These are phyloP conservation scores for Pseudopediastrum boryanum DNA, from an alignment of 139 green algal species.

Conservation along the genomic window DNA sequence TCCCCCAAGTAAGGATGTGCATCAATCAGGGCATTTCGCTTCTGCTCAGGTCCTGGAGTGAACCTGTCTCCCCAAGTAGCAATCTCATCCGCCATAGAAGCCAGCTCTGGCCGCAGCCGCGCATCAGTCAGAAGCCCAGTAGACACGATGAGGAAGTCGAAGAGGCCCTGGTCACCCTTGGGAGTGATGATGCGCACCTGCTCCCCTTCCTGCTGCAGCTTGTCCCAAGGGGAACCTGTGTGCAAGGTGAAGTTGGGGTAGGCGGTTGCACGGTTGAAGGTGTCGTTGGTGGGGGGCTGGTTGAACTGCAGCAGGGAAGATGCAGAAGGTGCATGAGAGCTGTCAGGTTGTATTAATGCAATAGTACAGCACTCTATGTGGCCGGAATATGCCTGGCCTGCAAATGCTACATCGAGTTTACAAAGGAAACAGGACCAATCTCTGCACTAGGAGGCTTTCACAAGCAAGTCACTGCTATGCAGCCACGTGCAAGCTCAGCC, in stretches of 20 bases:
- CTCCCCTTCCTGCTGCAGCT: constrained; percentile 29
- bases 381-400: no score
- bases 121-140: constrained; percentile 50
- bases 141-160: constrained; percentile 48
- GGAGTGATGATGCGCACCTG: constrained; percentile 44
- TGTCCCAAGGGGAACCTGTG: constrained; percentile 43
- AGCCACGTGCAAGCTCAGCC: no score
- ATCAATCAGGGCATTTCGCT: constrained; percentile 48
- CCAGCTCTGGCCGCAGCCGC: constrained; percentile 44
- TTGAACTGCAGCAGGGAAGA: constrained; percentile 28
- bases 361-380: no score
- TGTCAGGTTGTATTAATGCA: no score
- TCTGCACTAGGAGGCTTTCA: no score
- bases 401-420: no score
- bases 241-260: constrained; percentile 48
- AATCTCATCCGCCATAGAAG: constrained; percentile 34
- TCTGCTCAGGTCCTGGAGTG: background rate
- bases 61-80: constrained; percentile 40
- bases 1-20: constrained; percentile 52
- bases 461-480: no score
- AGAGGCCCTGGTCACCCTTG: constrained; percentile 35
- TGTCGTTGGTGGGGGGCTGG: constrained; percentile 55
- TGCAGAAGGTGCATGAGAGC: no score
- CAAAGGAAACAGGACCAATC: no score
- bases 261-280: constrained; percentile 42